Base-by-base conservation (phyloP, 495 filamentous ascomycete genomes). In the Talaromyces stipitatus region DNA sequence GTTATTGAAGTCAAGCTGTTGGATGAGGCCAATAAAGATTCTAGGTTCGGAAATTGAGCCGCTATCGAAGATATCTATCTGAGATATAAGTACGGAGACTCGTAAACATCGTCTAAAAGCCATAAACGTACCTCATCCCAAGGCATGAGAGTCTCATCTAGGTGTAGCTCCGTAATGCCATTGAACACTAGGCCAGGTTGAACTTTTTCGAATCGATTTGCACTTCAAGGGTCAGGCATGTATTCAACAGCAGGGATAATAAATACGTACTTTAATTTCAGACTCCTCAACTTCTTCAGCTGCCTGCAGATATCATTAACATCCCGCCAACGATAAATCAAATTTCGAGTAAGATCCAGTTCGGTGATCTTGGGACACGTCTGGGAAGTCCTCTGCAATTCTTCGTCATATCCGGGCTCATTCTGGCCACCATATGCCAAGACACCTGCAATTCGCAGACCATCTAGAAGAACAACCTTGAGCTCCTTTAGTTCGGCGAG, bases 281-380 rank as follows among this genome's bases (percentile, higher is more conserved):
- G 65, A 14, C 66, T 80, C 63, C 72, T 80, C 57, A 98, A 63
- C 36, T 68, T 67, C 24, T 79, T 73, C 7, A 97, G 71, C 51
- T 82, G 78, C 3, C 71, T 70, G 65, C 89, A 94, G 27, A 98
- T 87, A 16, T 78, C 70, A 41, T 79, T 76, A 20, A 96, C 78
- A 24, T 86, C 82, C 2, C 70, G 65, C 68, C 90, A 83, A 14
- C 66, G 70, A 57, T 83, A 81, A 61, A 97, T 82, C 48, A 97
- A 69, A 67, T 92, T 97, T 41, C 90, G 79, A 62, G 90, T 91
- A 30, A 98, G 69, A 67, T 97, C 92, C 28, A 98, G 77, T 65
- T 96, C 88, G 11, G 79, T 76, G 57, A 96, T 86, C 56, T 87
- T 84, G 22, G 78, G 72, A 62, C 73, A 71, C n/a, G 72, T 72